A percentile compares a stretch with the other conserved stretches of the same genome.
Evolutionary conservation across 2,329 filamentous ascomycete species (phyloP).

Genomic region (Arthroderma uncinatum): DNA sequence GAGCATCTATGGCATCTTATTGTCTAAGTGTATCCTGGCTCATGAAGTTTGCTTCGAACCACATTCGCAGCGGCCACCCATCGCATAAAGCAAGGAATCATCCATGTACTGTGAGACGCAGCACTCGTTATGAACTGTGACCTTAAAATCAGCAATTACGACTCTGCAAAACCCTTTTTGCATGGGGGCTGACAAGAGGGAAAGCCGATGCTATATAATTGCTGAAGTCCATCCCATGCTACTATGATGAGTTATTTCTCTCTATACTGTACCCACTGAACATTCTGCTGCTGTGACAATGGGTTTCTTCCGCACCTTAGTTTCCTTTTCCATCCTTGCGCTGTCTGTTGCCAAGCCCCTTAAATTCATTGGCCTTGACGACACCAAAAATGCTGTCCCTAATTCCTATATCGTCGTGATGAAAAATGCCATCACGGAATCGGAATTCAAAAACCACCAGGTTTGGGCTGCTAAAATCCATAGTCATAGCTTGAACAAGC

Average conservation of each 20-base stretch:
- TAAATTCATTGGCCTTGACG: background rate
- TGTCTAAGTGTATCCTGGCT: background rate
- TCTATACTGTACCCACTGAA: background rate
- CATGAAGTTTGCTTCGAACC: background rate
- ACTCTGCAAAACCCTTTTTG: background rate
- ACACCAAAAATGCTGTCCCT: background rate
- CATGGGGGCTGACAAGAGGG: background rate
- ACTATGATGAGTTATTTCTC: background rate
- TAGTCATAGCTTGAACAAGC: background rate
- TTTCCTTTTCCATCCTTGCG: background rate
- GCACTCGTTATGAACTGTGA: background rate
- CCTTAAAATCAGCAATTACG: background rate
- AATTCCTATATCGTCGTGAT: slow-evolving; percentile 12
- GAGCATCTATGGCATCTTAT: background rate
- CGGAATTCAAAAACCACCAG: slow-evolving; percentile 6
- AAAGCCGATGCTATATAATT: background rate
- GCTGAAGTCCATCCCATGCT: background rate
- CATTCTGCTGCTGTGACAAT: background rate
- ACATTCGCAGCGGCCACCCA: background rate
- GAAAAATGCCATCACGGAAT: slow-evolving; percentile 6
- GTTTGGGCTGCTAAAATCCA: slow-evolving; percentile 7
- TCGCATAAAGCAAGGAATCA: background rate
- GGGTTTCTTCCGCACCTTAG: background rate
- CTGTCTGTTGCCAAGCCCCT: background rate
- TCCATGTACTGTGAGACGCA: background rate